Conservation (phyloP, 192 early-diverging fungal genomes). For the Diversispora epigaea region DNA sequence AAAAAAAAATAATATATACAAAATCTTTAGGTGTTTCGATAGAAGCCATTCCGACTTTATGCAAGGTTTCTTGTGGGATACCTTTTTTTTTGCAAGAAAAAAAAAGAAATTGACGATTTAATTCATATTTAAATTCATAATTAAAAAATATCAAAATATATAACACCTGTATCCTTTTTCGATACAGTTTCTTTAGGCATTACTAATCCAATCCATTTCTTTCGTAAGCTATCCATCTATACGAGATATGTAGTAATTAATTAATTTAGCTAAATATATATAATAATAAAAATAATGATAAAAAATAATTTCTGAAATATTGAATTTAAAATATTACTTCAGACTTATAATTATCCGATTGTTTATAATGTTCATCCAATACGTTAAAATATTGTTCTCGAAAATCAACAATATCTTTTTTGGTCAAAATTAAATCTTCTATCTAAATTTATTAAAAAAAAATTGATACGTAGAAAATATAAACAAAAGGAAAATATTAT, state of each 20-base stretch:
- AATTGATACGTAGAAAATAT: neutral
- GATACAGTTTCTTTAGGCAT: slow-evolving; percentile 60
- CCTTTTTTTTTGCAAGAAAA: slow-evolving; percentile 46
- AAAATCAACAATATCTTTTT: slow-evolving; percentile 52
- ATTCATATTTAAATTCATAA: neutral
- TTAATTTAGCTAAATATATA: neutral
- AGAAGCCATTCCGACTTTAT: slow-evolving; percentile 73
- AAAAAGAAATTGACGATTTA: neutral
- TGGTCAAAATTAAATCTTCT: slow-evolving; percentile 47
- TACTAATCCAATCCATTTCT: slow-evolving; percentile 79
- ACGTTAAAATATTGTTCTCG: slow-evolving; percentile 57
- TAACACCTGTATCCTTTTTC: slow-evolving; percentile 37
- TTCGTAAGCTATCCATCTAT: slow-evolving; percentile 59
- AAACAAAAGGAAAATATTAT: neutral
- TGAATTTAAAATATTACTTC: slow-evolving; percentile 12
- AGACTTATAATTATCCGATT: slow-evolving; percentile 60
- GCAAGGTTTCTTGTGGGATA: slow-evolving; percentile 60
- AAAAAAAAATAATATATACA: slow-evolving; percentile 29
- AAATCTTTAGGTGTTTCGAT: slow-evolving; percentile 69
- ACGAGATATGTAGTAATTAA: neutral
- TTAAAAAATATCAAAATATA: neutral
- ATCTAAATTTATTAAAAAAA: slow-evolving; percentile 26
- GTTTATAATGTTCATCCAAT: slow-evolving; percentile 62
- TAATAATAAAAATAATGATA: neutral
- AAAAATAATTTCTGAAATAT: too few species aligned